Conservation (phyloP, 2,329 filamentous ascomycete species). For the Pseudopithomyces maydicus region DNA sequence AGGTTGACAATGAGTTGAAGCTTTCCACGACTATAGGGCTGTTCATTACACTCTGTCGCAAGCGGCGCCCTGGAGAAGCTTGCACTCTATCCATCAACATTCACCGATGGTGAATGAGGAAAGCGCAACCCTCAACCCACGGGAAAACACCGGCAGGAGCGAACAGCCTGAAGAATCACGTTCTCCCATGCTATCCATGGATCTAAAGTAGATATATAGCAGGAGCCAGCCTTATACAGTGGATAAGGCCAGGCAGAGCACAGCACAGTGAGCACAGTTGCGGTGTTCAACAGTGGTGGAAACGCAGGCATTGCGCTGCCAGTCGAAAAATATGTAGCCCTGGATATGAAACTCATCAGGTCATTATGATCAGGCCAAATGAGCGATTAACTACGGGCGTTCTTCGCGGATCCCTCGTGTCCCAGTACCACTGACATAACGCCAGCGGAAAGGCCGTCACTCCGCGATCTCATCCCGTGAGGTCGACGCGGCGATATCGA, state of each 20-base stretch:
- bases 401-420: slow-evolving; percentile 51
- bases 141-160: not conserved
- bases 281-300: too few species aligned
- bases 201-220: too few species aligned
- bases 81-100: too few species aligned
- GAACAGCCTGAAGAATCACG: not conserved
- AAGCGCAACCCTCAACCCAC: not conserved
- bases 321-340: slow-evolving; percentile 48
- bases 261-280: too few species aligned
- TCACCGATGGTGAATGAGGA: not conserved
- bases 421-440: slow-evolving; percentile 46
- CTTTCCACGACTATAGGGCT: too few species aligned
- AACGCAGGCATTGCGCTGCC: too few species aligned
- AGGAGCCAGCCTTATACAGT: not conserved
- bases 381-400: slow-evolving; percentile 61
- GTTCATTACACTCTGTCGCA: too few species aligned
- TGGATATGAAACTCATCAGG: slow-evolving; percentile 60
- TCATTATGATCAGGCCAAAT: slow-evolving; percentile 47
- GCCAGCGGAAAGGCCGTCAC: slow-evolving; percentile 44
- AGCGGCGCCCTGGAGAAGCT: too few species aligned
- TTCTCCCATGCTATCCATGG: too few species aligned
- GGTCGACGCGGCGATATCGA: slow-evolving; percentile 47
- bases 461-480: slow-evolving; percentile 41
- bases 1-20: too few species aligned
- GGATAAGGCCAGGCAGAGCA: too few species aligned